Percentiles rank a stretch among this genome's conserved stretches.
Evolutionary conservation across 495 filamentous ascomycete genomes (phyloP).

Genomic region (Mycothermus thermophilus): DNA sequence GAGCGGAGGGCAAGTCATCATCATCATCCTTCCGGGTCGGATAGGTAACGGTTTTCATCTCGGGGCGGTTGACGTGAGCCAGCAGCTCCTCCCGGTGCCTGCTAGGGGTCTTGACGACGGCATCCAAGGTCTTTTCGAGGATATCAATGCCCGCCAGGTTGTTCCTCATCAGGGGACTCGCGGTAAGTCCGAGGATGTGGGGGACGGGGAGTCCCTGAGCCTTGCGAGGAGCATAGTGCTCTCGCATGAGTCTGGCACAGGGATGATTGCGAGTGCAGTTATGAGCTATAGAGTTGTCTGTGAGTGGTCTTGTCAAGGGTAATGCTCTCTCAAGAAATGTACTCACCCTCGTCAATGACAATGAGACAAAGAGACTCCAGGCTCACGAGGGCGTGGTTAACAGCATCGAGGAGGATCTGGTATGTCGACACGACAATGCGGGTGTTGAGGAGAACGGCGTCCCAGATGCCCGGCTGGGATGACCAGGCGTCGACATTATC

Average conservation of each 20-base stretch:
- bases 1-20: neutral
- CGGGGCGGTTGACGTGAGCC: constrained; percentile 51
- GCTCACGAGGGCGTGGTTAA: constrained; percentile 65
- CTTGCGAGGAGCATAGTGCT: constrained; percentile 47
- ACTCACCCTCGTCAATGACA: constrained; percentile 79
- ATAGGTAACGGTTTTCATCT: constrained; percentile 42
- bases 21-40: neutral
- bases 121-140: constrained; percentile 66
- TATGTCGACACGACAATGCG: constrained; percentile 67
- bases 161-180: constrained; percentile 60
- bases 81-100: constrained; percentile 56
- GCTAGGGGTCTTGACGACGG: constrained; percentile 58
- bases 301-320: too few species aligned
- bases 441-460: constrained; percentile 51
- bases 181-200: constrained; percentile 68
- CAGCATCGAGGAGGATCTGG: constrained; percentile 62
- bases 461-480: constrained; percentile 50
- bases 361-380: constrained; percentile 55
- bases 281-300: constrained; percentile 52
- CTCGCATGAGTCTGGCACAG: constrained; percentile 62
- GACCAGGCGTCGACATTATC: constrained; percentile 68
- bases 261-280: constrained; percentile 51
- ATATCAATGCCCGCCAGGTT: constrained; percentile 34
- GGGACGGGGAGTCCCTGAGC: constrained; percentile 38
- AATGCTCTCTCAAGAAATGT: neutral